Conservation (phyloP, 192 early-diverging fungal species). For the Chytriomyces sp. region DNA sequence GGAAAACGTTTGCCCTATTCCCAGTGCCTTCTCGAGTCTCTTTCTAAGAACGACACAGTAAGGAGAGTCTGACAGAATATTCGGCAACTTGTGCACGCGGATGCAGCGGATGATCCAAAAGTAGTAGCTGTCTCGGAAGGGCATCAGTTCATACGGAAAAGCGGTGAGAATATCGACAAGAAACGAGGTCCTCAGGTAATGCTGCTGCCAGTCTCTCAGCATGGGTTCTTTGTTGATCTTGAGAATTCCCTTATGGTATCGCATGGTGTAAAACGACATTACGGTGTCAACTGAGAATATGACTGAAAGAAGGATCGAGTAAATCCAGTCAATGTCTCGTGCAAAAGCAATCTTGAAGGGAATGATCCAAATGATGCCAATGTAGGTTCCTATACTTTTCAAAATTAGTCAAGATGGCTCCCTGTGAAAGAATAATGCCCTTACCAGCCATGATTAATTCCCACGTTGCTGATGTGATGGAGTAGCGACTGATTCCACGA, state of each 20-base stretch:
- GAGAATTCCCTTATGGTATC: conserved; percentile 28
- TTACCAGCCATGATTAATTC: no score
- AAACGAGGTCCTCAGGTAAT: conserved; percentile 11
- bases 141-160: conserved; percentile 24
- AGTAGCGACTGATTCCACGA: no score
- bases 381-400: conserved; percentile 3
- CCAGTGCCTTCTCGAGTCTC: conserved; percentile 17
- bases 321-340: background rate
- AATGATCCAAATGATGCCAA: conserved; percentile 12
- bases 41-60: background rate
- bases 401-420: no score
- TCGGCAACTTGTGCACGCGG: conserved; percentile 13
- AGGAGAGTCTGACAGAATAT: conserved; percentile 5
- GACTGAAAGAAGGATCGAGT: conserved; percentile 11
- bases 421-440: no score
- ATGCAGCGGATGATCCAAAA: background rate
- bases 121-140: conserved; percentile 13
- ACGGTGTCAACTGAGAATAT: conserved; percentile 15
- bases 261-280: conserved; percentile 15
- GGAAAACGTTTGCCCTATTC: conserved; percentile 45
- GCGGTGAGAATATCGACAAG: conserved; percentile 8
- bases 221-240: conserved; percentile 10
- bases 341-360: conserved; percentile 28
- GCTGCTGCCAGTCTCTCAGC: conserved; percentile 20
- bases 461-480: no score